Percentiles rank a stretch among this genome's conserved stretches.
Conservation (phyloP, 2,329 filamentous ascomycete species). For the Trichocomaceae sp. region DNA sequence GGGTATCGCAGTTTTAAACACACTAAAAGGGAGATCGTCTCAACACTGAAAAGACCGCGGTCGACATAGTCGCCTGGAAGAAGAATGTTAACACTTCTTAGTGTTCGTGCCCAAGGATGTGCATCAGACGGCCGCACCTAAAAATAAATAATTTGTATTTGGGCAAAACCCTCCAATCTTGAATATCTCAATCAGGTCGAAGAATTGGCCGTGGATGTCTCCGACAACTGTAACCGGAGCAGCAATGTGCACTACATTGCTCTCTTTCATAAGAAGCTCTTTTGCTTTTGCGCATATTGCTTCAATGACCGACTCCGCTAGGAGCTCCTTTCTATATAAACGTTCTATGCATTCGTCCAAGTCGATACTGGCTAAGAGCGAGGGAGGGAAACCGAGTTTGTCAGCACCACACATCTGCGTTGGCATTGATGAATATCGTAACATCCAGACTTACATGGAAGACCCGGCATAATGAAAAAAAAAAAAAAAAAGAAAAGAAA, state of each 20-base stretch:
- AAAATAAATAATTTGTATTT: constrained; percentile 96
- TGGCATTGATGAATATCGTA: not conserved
- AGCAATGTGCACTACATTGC: constrained; percentile 95
- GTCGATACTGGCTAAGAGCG: constrained; percentile 76
- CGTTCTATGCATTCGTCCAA: constrained; percentile 97
- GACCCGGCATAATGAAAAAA: constrained; percentile 35
- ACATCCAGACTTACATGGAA: constrained; percentile 33
- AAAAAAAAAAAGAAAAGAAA: too few species aligned
- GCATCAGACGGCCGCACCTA: constrained; percentile 70
- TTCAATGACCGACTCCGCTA: constrained; percentile 96
- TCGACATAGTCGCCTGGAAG: constrained; percentile 86
- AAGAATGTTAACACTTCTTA: not conserved
- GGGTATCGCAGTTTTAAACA: constrained; percentile 97
- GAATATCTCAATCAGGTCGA: constrained; percentile 98
- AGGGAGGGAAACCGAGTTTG: not conserved
- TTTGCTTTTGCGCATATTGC: constrained; percentile 99
- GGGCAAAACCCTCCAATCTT: constrained; percentile 96
- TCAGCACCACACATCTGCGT: not conserved
- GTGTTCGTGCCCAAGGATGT: too few species aligned
- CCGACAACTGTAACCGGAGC: constrained; percentile 96
- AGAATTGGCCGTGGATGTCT: constrained; percentile 98
- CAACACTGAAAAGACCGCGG: constrained; percentile 95
- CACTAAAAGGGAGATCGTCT: constrained; percentile 95
- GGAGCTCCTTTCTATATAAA: constrained; percentile 91
- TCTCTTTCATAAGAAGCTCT: constrained; percentile 98